Base-by-base conservation (phyloP, 768 basidiomycete species). In the Auriculariales sp. region DNA sequence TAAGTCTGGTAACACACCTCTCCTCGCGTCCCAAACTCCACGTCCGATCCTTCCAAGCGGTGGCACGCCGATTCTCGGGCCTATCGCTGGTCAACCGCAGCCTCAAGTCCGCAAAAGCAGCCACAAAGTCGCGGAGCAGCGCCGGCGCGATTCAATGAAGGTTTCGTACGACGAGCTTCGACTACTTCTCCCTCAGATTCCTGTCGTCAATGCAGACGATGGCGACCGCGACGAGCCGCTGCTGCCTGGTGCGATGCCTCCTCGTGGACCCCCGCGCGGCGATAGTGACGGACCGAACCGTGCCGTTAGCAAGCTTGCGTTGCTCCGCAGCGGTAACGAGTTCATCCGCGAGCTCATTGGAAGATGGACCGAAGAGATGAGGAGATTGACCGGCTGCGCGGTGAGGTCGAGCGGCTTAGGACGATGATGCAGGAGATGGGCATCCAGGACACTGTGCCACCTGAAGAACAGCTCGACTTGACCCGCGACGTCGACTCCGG, bases 91-190 rank as follows among this genome's bases (percentile, higher is more conserved):
- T 3, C 55, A 34, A 54, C 75, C 59, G 36, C 63, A 64, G 34
- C 66, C 65, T 27, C 71, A 71, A 30, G 64, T 74, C 44, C 75
- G 78, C 52, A 89, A 88, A 63, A 82, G 81, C 27, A 87, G 87
- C 5, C 88, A 99, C 66, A 98, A 97, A 66, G 87, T 82, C 11
- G 95, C 95, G 4, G 95, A 99, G 65, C 95, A 99, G 63, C 92
- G 93, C 62, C 83, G 95, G 39, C 81, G 95, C 7, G 94, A 99
- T 65, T 92, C 89, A 36, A 78, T 98, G 52, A 99, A 98, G 68
- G 81, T 85, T 14, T 90, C 92, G 3, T 98, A 84, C 58, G 87
- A 91, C 57, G 86, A 89, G 49, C 71, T 91, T 10, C 83, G 88
- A 14, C 62, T 70, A 15, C 71, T 98, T 14, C 73, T 99, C 0